phyloP scores from a whole-genome alignment of 768 basidiomycete genomes.

The Podaxis mareebaensis region DNA sequence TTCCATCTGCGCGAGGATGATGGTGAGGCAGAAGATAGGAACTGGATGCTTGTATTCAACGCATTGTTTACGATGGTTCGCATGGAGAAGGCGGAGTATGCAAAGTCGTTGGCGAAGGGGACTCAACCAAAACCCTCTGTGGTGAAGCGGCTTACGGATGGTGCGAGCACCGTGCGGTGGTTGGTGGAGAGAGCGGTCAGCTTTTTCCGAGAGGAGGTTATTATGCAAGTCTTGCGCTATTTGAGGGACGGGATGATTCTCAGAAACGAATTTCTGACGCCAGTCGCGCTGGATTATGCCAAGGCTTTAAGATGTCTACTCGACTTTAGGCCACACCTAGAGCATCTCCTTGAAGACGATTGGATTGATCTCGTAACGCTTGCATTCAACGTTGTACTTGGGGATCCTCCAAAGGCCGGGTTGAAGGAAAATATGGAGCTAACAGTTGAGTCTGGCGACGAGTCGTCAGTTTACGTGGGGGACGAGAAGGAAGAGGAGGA shows the following conservation, averaged over 20 bases:
- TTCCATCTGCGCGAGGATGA: constrained; percentile 37
- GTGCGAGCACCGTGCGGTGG: constrained; percentile 70
- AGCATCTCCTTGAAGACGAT: constrained; percentile 58
- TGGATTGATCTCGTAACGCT: constrained; percentile 75
- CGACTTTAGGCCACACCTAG: constrained; percentile 72
- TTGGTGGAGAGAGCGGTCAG: constrained; percentile 64
- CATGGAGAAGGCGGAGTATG: constrained; percentile 57
- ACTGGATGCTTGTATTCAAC: constrained; percentile 72
- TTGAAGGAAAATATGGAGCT: constrained; percentile 32
- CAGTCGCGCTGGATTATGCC: constrained; percentile 77
- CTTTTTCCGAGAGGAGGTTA: constrained; percentile 53
- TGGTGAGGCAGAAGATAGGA: constrained; percentile 33
- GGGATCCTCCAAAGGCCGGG: constrained; percentile 44
- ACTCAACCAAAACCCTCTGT: constrained; percentile 22
- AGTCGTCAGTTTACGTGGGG: constrained; percentile 33
- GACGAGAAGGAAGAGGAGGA: constrained; percentile 33
- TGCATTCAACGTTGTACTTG: constrained; percentile 77
- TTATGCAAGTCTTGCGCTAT: constrained; percentile 63
- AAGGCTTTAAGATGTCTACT: constrained; percentile 73
- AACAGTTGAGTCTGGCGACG: constrained; percentile 30
- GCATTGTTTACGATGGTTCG: constrained; percentile 68
- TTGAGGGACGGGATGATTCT: constrained; percentile 60
- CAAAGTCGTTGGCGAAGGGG: constrained; percentile 30
- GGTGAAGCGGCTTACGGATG: constrained; percentile 55
- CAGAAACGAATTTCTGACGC: constrained; percentile 52